A percentile compares a stretch with the other conserved stretches of the same genome.
These are phyloP conservation scores for Debaryomycetaceae sp. DNA, from an alignment of 1,139 yeast species.

Conservation along the genomic window DNA sequence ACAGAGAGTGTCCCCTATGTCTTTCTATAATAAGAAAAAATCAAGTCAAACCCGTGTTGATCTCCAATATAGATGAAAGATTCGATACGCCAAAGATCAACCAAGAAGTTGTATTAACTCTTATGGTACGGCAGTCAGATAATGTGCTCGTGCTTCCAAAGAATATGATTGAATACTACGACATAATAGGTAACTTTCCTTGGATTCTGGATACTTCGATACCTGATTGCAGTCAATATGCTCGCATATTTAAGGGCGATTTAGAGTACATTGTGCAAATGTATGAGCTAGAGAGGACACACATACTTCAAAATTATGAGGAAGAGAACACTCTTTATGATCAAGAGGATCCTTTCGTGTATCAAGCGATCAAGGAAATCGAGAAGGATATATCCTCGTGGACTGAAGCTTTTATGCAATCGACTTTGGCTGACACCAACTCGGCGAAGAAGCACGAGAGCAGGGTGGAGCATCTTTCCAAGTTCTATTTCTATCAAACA, in stretches of 20 bases:
- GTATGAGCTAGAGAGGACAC: constrained; percentile 54
- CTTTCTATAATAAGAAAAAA: constrained; percentile 57
- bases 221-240: constrained; percentile 21
- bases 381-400: constrained; percentile 39
- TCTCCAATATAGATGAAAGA: constrained; percentile 51
- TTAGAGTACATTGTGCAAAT: constrained; percentile 48
- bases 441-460: not conserved
- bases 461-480: constrained; percentile 1
- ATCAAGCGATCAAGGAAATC: constrained; percentile 56
- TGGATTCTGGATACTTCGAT: constrained; percentile 15
- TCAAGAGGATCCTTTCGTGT: constrained; percentile 57
- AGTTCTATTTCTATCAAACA: constrained; percentile 56
- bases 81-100: constrained; percentile 61
- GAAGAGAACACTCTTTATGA: constrained; percentile 57
- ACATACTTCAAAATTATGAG: constrained; percentile 45
- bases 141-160: constrained; percentile 64
- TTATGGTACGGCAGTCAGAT: constrained; percentile 69
- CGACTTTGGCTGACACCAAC: not conserved
- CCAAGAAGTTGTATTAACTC: constrained; percentile 56
- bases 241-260: constrained; percentile 66
- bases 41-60: constrained; percentile 68
- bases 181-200: constrained; percentile 29
- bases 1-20: constrained; percentile 85
- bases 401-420: constrained; percentile 18
- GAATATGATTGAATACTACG: constrained; percentile 25